Conservation (phyloP, 768 basidiomycete genomes). For the Neoboletus brunneissimus region DNA sequence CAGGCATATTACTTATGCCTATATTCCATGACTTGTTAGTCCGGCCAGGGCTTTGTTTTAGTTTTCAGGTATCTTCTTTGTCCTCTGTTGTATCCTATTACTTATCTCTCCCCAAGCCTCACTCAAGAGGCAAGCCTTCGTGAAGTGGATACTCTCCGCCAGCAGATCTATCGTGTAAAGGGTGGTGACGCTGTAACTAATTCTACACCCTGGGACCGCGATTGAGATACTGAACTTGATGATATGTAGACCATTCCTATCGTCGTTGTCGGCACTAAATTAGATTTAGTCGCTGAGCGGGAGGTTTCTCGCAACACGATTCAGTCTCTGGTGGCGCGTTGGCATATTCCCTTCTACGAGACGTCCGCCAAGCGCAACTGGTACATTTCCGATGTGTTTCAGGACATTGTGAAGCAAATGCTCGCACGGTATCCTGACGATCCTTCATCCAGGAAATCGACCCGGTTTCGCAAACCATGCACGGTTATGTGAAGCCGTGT, state of each 20-base stretch:
- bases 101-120: slow-evolving; percentile 44
- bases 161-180: slow-evolving; percentile 80
- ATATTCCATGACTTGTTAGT: slow-evolving; percentile 35
- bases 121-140: slow-evolving; percentile 79
- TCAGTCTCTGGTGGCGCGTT: slow-evolving; percentile 58
- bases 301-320: slow-evolving; percentile 69
- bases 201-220: neutral
- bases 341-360: slow-evolving; percentile 79
- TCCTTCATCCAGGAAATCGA: slow-evolving; percentile 28
- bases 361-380: slow-evolving; percentile 86
- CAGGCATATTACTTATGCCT: neutral
- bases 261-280: slow-evolving; percentile 83
- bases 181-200: slow-evolving; percentile 57
- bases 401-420: slow-evolving; percentile 76
- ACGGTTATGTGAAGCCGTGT: slow-evolving; percentile 36
- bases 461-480: slow-evolving; percentile 31
- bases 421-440: slow-evolving; percentile 58
- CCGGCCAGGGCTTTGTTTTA: slow-evolving; percentile 74
- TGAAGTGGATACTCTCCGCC: slow-evolving; percentile 76
- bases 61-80: slow-evolving; percentile 63
- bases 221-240: slow-evolving; percentile 3
- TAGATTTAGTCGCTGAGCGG: slow-evolving; percentile 77
- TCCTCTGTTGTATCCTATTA: neutral
- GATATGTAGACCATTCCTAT: slow-evolving; percentile 61
- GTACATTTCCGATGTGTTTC: slow-evolving; percentile 77